phyloP scores from a whole-genome alignment of 768 basidiomycete species.

The Baorangia bicolor region DNA sequence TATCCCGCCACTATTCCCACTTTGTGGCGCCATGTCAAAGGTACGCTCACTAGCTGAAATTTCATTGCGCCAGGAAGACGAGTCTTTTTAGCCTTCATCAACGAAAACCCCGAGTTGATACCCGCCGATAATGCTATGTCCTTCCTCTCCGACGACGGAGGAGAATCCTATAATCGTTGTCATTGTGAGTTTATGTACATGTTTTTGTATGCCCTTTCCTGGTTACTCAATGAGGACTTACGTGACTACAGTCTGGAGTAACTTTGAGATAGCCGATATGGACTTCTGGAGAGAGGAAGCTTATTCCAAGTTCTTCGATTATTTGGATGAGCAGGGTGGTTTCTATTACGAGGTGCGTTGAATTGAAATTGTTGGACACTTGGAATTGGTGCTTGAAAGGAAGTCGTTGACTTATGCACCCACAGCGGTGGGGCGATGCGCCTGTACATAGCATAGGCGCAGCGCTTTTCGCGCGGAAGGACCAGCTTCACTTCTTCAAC shows the following conservation, averaged over 20 bases:
- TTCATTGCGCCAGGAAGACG: not conserved
- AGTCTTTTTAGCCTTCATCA: slow-evolving; percentile 59
- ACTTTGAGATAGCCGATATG: slow-evolving; percentile 86
- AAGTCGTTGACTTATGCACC: not conserved
- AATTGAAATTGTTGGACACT: not conserved
- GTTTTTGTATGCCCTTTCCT: not conserved
- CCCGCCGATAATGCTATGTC: slow-evolving; percentile 64
- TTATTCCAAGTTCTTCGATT: slow-evolving; percentile 81
- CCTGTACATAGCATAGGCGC: slow-evolving; percentile 85
- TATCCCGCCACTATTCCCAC: slow-evolving; percentile 79
- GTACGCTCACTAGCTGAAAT: slow-evolving; percentile 33
- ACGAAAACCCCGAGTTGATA: slow-evolving; percentile 58
- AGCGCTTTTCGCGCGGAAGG: slow-evolving; percentile 68
- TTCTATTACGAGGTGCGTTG: slow-evolving; percentile 83
- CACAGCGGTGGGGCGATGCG: slow-evolving; percentile 80
- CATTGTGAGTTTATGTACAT: slow-evolving; percentile 53
- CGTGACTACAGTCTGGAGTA: slow-evolving; percentile 57
- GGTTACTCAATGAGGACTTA: not conserved
- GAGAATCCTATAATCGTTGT: slow-evolving; percentile 73
- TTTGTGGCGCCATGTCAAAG: slow-evolving; percentile 73
- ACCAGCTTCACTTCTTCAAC: slow-evolving; percentile 78
- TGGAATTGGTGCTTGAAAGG: not conserved
- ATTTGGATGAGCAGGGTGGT: slow-evolving; percentile 78
- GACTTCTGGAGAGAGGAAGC: slow-evolving; percentile 86
- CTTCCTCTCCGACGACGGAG: slow-evolving; percentile 70